phyloP scores from a whole-genome alignment of 495 filamentous ascomycete species.

The Penicillium simplicissimum region DNA sequence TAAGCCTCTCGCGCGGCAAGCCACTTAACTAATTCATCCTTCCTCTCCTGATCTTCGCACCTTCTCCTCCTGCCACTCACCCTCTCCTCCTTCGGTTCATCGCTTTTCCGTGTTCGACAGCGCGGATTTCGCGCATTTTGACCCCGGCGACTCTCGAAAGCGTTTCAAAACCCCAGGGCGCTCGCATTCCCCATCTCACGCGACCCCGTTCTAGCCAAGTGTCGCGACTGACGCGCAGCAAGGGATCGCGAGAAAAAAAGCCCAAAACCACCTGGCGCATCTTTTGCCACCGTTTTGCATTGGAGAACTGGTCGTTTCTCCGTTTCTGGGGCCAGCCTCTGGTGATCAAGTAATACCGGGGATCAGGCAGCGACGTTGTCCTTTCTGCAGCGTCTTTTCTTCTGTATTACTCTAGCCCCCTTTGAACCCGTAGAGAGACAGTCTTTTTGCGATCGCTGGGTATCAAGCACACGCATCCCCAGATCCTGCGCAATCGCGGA shows the following conservation, averaged over 20 bases:
- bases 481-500: conserved; percentile 17
- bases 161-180: neutral
- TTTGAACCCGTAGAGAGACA: conserved; percentile 46
- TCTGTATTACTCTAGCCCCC: conserved; percentile 46
- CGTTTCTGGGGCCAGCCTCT: conserved; percentile 18
- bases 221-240: conserved; percentile 30
- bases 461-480: conserved; percentile 28
- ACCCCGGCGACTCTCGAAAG: neutral
- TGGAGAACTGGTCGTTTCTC: conserved; percentile 18
- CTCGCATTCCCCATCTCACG: conserved; percentile 22
- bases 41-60: conserved; percentile 12
- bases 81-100: conserved; percentile 12
- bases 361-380: conserved; percentile 32
- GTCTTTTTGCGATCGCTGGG: conserved; percentile 31
- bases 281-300: conserved; percentile 12
- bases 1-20: conserved; percentile 12
- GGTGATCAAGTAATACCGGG: conserved; percentile 43
- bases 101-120: conserved; percentile 1
- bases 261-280: conserved; percentile 22
- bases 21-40: conserved; percentile 16
- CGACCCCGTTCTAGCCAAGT: conserved; percentile 40
- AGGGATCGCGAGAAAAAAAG: conserved; percentile 24
- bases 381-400: conserved; percentile 35
- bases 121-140: neutral
- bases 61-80: conserved; percentile 13